A percentile compares a stretch with the other conserved stretches of the same genome.
phyloP scores from a whole-genome alignment of 208 protist genomes.

The Herpetomonas samuelpessoai region DNA sequence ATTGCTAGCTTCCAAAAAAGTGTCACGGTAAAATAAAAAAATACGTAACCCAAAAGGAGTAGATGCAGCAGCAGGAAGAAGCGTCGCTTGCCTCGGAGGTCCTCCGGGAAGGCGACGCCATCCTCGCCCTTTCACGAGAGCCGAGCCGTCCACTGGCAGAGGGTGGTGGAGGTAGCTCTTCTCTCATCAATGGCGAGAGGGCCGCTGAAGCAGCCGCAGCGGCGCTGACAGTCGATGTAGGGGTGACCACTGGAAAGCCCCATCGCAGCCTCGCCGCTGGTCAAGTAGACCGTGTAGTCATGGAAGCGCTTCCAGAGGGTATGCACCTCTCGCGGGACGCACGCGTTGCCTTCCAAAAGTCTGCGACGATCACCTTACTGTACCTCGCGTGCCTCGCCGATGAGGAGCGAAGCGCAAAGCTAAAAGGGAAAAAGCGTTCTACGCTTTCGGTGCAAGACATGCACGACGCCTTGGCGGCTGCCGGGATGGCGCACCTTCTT shows the following conservation, averaged over 20 bases:
- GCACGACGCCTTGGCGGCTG: slow-evolving; percentile 50
- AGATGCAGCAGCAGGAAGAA: too few species aligned
- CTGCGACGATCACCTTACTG: slow-evolving; percentile 57
- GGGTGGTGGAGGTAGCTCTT: neutral
- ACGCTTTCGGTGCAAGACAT: slow-evolving; percentile 72
- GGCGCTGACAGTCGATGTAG: neutral
- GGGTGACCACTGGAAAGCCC: slow-evolving; percentile 2
- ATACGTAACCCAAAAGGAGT: too few species aligned
- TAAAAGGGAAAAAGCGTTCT: slow-evolving; percentile 32
- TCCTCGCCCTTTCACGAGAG: too few species aligned
- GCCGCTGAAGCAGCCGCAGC: neutral
- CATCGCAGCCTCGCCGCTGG: slow-evolving; percentile 58
- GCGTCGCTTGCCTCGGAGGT: too few species aligned
- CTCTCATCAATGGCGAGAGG: neutral
- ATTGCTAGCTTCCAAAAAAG: too few species aligned
- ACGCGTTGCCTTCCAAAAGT: slow-evolving; percentile 75
- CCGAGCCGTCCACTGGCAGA: too few species aligned
- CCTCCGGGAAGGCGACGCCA: too few species aligned
- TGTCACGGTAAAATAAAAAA: too few species aligned
- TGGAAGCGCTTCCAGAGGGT: slow-evolving; percentile 47
- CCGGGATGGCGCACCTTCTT: slow-evolving; percentile 67
- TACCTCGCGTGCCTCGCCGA: slow-evolving; percentile 76
- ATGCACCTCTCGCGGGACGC: slow-evolving; percentile 70
- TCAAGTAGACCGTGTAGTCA: slow-evolving; percentile 64
- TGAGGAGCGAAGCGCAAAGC: slow-evolving; percentile 39